Evolutionary conservation across 768 basidiomycete species (phyloP), one percentile per base, ranked within the genome.

Genomic region (Tylopilus sp.): DNA sequence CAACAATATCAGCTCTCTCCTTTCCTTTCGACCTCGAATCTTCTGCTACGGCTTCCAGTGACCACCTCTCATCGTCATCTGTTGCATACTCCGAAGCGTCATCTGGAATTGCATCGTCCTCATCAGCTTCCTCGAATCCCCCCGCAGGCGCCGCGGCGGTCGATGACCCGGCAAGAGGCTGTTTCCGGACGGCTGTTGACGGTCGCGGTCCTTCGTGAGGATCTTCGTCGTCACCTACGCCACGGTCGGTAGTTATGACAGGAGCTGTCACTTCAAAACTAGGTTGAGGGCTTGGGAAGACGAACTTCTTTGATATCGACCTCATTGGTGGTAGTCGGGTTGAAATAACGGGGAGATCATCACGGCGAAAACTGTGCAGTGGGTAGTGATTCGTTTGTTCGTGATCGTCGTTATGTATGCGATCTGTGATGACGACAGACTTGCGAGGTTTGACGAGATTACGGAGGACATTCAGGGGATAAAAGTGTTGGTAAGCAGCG

Each of bases 401-500:
- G 14, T 24, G 21, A 45, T 62, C 40, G 28, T 33, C 38, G 12
- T 50, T 52, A 17, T 48, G 55, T 28, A 48, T 53, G 28, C 42
- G 41, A 47, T 30, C 47, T 13, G 49, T 37, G 28, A 65, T 51
- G 16, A 65, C 54, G 42, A 60, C 58, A 19, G 56, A 60, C 34
- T 56, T 66, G 31, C 68, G 67, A 4, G 63, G 55, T 29, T 65
- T 63, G 22, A 54, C 45, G 38, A 68, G 63, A 43, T 62, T 62
- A 36, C 67, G 67, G 10, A 78, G 71, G 37, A 71, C 51, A 16
- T 53, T 63, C 36, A 78, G 64, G 1, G 87, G 85, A 61, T 87
- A 89, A 60, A 87, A 87, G 59, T 87, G 78, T 64, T 88, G 86
- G 52, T 71, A 81, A 0, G 85, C 86, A 5, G 76, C 76, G 9